Base-by-base conservation (phyloP, 129 eudicot species). In the Centaurea solstitialis region DNA sequence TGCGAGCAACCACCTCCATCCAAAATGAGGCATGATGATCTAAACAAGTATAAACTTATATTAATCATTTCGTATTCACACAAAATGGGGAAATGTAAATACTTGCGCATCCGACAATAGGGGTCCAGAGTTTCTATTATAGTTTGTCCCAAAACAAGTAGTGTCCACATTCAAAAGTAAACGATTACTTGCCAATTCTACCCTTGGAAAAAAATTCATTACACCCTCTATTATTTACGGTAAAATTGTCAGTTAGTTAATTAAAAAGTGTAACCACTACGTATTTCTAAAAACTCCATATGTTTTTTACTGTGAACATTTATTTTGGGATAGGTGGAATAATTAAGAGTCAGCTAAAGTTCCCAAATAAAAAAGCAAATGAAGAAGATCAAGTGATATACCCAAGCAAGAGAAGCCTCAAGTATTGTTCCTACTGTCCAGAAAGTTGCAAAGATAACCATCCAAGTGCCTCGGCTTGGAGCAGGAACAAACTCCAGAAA, bases 1-100 rank as follows among this genome's bases (percentile, higher is more conserved):
- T 75, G 87, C 94, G 18, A 92, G 87, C 76, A 88, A 85, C 97
- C 94, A 92, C 81, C 97, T 92, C 97, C 97, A 92, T 66, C 94
- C 94, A 59, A 88, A 73, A 62, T 85, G 76, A 11, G 97, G 97
- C 91, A 92, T 84, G 39, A 90, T 38, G 65, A 88, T 82, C 97
- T 92, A 80, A 50, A 71, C 30, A 43, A 61, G 39, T 21, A 12
- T 7, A 30, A 22, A 13, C 21, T 40, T 45, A 3, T 66, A 23
- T 66, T 17, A 3, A 47, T 62, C 28, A 26, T 65, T 41, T 28
- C 7, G 18, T 43, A 5, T 64, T 33, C 20, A 39, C 68, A 28
- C 7, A 23, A 57, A 72, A 72, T 9, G 13, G 57, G 20, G 18
- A 50, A 53, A 53, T 53, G 21, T 47, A 6, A 15, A 53, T 53